Base-by-base conservation (phyloP, 139 green algal species). In the Nannochloris sp. region DNA sequence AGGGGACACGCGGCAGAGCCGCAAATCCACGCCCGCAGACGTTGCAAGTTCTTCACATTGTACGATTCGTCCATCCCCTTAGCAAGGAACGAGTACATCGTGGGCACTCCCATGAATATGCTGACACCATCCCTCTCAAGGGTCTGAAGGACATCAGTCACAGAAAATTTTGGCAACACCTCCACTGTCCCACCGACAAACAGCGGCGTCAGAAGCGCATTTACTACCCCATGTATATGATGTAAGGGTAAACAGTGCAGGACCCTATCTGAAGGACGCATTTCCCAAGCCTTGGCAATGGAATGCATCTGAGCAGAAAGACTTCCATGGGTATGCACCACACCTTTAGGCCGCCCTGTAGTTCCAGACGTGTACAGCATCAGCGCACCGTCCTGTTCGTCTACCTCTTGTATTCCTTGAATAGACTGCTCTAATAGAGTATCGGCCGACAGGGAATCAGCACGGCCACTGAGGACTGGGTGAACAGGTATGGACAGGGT, bases 301-400 rank as follows among this genome's bases (percentile, higher is more conserved):
- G 68, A 67, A 5, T 57, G 4, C 12, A 93, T 70, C 68, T 96
- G 87, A 0, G 89, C 82, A 0, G 48, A 21, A n/a, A 97, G 25
- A 60, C 71, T 69, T 24, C 18, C 44, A 44, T 87, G 76, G 2
- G 85, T 90, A 72, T 92, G 85, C 64, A 92, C 54, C 24, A 70
- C 85, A n/a, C 78, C 79, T 75, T 99, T 99, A 15, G 93, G 92
- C 27, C 71, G 72, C 1, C 93, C 92, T 0, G 92, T 99, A 18
- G 92, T 99, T 31, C 93, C 93, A 67, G 85, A 95, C 9, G 93
- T 99, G 82, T 98, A 99, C 4, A 99, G 85, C 56, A 99, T 87
- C 18, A 99, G 72, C 4, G 90, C 85, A 4, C 82, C 87, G 1
- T 69, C 53, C 4, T 76, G 51, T 1, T 21, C 21, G 10, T 44